Percentiles rank a stretch among this genome's conserved stretches.
Evolutionary conservation across 202 grass and related monocot genomes (phyloP).

Genomic region (Brachypodium distachyon): DNA sequence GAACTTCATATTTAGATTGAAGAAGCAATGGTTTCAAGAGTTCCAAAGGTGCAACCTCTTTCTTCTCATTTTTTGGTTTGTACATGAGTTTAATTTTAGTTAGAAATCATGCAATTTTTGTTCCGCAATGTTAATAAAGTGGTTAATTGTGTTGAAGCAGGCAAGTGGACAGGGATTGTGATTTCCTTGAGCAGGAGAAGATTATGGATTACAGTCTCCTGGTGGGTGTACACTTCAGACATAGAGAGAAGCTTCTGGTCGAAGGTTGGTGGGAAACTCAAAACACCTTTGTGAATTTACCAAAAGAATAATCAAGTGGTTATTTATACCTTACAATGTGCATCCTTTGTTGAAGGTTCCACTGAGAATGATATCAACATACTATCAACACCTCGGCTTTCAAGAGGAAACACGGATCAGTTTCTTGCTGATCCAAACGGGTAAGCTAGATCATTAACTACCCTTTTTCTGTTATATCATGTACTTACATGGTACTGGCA

Average conservation of each 20-base stretch:
- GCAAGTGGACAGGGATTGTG: conserved; percentile 93
- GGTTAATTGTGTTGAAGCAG: conserved; percentile 37
- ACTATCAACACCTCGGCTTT: conserved; percentile 33
- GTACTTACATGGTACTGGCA: background rate
- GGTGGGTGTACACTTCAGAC: conserved; percentile 89
- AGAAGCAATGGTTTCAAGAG: conserved; percentile 78
- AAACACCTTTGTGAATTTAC: background rate
- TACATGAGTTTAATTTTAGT: background rate
- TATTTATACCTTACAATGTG: conserved; percentile 26
- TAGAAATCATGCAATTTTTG: background rate
- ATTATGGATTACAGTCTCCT: conserved; percentile 99
- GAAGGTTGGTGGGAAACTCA: conserved; percentile 52
- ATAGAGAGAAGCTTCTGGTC: conserved; percentile 30
- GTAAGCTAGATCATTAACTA: conserved; percentile 29
- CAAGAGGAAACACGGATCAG: conserved; percentile 65
- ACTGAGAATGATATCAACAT: conserved; percentile 27
- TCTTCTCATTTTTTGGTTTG: background rate
- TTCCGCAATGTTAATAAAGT: conserved; percentile 15
- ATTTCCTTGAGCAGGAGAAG: conserved; percentile 95
- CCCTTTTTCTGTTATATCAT: background rate
- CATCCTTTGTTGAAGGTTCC: conserved; percentile 43
- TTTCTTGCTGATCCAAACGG: conserved; percentile 54
- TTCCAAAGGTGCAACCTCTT: conserved; percentile 56
- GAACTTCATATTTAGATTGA: conserved; percentile 90
- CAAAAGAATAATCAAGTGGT: background rate